phyloP scores from a whole-genome alignment of 1,139 yeast genomes.

The Yamadazyma jaroonii region DNA sequence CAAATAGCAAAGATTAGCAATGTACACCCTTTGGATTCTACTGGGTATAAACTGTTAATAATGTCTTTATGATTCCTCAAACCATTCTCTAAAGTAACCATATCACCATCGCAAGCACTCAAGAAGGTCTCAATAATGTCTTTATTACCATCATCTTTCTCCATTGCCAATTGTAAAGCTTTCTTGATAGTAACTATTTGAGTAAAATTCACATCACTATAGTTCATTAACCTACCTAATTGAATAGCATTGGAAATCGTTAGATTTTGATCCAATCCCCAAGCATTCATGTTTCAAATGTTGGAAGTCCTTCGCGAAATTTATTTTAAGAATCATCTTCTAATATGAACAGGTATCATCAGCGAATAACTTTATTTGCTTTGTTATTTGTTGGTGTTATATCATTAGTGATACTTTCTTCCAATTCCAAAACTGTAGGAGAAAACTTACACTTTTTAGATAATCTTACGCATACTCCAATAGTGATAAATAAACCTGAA shows the following conservation, averaged over 20 bases:
- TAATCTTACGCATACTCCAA: slow-evolving; percentile 11
- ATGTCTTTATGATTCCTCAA: slow-evolving; percentile 27
- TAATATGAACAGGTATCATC: slow-evolving; percentile 13
- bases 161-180: slow-evolving; percentile 28
- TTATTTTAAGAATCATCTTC: not conserved
- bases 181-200: slow-evolving; percentile 48
- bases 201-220: slow-evolving; percentile 37
- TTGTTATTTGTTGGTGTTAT: slow-evolving; percentile 15
- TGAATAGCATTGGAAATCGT: slow-evolving; percentile 6
- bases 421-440: slow-evolving; percentile 5
- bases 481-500: not conserved
- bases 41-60: slow-evolving; percentile 30
- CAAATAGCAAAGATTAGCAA: slow-evolving; percentile 54
- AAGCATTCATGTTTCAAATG: slow-evolving; percentile 16
- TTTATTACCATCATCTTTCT: slow-evolving; percentile 15
- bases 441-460: slow-evolving; percentile 12
- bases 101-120: slow-evolving; percentile 54
- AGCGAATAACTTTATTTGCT: slow-evolving; percentile 17
- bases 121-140: slow-evolving; percentile 33
- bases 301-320: not conserved
- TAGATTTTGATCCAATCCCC: slow-evolving; percentile 13
- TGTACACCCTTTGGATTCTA: slow-evolving; percentile 42
- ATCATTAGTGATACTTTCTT: slow-evolving; percentile 15
- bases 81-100: slow-evolving; percentile 38
- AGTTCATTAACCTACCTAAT: slow-evolving; percentile 14